Evolutionary conservation across 2,329 filamentous ascomycete species (phyloP).

Genomic region (Fusarium pseudoanthophilum): DNA sequence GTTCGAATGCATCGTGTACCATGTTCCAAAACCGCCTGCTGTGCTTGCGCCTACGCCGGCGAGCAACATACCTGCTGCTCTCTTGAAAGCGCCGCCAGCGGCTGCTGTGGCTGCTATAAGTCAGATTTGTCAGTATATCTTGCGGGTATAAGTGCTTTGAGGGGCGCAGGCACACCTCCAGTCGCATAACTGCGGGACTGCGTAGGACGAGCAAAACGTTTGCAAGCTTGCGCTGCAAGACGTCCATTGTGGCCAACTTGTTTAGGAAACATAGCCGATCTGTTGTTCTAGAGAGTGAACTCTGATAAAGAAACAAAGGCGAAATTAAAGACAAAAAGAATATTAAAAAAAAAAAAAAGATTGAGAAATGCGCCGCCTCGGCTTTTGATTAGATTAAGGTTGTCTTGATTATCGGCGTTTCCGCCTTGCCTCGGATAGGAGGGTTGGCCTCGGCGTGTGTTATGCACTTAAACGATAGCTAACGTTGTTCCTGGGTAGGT

Average conservation of each 20-base stretch:
- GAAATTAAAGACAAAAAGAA: background rate
- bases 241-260: constrained; percentile 41
- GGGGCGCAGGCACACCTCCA: constrained; percentile 38
- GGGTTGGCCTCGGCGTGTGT: constrained; percentile 33
- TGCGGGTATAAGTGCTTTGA: constrained; percentile 6
- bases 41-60: constrained; percentile 47
- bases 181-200: constrained; percentile 44
- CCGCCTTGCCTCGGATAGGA: constrained; percentile 41
- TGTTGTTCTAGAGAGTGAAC: background rate
- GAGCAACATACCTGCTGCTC: constrained; percentile 41
- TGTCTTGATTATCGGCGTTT: constrained; percentile 22
- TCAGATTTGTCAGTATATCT: constrained; percentile 23
- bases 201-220: constrained; percentile 28
- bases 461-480: constrained; percentile 35
- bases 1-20: constrained; percentile 49
- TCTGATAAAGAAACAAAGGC: background rate
- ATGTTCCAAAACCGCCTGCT: constrained; percentile 50
- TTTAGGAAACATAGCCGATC: constrained; percentile 37
- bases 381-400: constrained; percentile 28
- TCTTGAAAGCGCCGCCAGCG: constrained; percentile 38
- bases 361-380: constrained; percentile 18
- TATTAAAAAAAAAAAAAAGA: background rate
- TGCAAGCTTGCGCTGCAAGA: constrained; percentile 39
- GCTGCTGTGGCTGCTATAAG: constrained; percentile 21
- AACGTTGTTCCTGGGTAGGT: background rate